Evolutionary conservation across 2,329 filamentous ascomycete species (phyloP).

Genomic region (Hyphodiscus sp.): DNA sequence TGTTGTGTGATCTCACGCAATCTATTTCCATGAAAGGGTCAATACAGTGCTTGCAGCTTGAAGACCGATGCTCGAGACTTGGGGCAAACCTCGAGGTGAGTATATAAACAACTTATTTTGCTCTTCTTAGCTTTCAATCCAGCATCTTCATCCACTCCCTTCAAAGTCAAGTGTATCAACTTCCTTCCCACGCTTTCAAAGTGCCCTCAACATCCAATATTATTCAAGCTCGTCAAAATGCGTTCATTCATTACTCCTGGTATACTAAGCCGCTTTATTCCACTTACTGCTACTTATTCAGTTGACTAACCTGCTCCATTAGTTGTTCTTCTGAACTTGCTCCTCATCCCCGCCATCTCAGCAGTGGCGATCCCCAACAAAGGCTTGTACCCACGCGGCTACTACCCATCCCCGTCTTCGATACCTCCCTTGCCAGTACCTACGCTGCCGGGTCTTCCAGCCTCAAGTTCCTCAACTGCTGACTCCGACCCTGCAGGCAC

Average conservation of each 20-base stretch:
- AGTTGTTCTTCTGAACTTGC: neutral
- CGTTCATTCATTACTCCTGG: neutral
- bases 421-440: no score
- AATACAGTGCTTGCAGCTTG: no score
- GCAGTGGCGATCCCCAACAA: neutral
- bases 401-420: no score
- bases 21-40: neutral
- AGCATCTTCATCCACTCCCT: neutral
- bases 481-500: no score
- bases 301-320: neutral
- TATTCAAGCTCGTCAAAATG: neutral
- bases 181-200: no score
- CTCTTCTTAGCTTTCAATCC: neutral
- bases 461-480: no score
- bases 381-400: no score
- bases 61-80: neutral
- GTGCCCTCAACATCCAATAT: neutral
- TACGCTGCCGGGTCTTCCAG: no score
- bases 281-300: no score
- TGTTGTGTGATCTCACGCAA: neutral
- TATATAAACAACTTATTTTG: neutral
- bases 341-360: neutral
- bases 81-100: neutral
- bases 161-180: no score
- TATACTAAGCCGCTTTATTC: neutral